These are phyloP conservation scores for Aspergillus brunneoviolaceus DNA, from an alignment of 2,329 filamentous ascomycete species.

Conservation along the genomic window DNA sequence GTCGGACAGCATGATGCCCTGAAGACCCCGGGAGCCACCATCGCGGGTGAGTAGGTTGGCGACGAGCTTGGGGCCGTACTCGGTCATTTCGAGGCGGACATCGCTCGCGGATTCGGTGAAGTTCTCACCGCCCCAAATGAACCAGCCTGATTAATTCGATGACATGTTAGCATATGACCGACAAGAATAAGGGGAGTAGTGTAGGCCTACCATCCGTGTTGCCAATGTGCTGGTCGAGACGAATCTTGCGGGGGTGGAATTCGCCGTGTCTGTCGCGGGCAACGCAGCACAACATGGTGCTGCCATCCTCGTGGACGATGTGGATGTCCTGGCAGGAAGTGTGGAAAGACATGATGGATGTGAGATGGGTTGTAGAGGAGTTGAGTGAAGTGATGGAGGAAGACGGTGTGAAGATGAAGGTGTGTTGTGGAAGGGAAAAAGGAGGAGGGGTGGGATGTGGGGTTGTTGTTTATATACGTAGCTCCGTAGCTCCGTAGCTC, in stretches of 20 bases:
- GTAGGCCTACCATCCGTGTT: constrained; percentile 15
- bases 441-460: background rate
- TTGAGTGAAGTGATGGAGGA: background rate
- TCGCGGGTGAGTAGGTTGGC: constrained; percentile 16
- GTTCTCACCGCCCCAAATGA: constrained; percentile 21
- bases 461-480: background rate
- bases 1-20: constrained; percentile 18
- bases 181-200: too few species aligned
- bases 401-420: background rate
- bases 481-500: background rate
- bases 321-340: background rate
- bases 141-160: constrained; percentile 16
- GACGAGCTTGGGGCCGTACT: constrained; percentile 17
- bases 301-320: background rate
- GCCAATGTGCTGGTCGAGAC: constrained; percentile 19
- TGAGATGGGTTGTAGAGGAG: too few species aligned
- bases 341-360: background rate
- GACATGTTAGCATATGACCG: too few species aligned
- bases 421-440: background rate
- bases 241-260: constrained; percentile 2
- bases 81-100: constrained; percentile 12
- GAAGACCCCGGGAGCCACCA: constrained; percentile 15
- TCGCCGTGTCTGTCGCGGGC: background rate
- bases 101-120: constrained; percentile 17
- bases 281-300: background rate